Base-by-base conservation (phyloP, 2,329 filamentous ascomycete species). In the Aspergillus transmontanensis region DNA sequence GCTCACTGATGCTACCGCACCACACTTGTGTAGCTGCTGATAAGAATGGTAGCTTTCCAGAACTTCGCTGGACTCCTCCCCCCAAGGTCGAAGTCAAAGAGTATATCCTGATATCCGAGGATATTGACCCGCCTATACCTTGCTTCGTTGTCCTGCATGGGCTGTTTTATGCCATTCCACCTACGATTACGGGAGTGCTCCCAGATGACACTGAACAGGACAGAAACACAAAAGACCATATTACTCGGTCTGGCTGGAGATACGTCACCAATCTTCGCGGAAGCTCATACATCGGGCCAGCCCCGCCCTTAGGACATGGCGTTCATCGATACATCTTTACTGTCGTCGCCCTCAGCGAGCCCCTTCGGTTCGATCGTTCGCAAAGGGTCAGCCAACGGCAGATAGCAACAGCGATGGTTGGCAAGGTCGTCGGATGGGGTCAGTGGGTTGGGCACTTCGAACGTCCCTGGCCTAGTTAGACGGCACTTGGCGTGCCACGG, bases 251-350 rank as follows among this genome's bases (percentile, higher is more conserved):
- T 1, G 73, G 71, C 10, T 76, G 73, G 69, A 65, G 66, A 0
- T 77, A 69, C 55, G 67, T 73, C 45, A 71, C 73, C 21, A 76
- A 72, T 55, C 11, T 69, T 0, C 63, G 63, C 10, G 67, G 69
- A 1, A 60, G 54, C 1, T 58, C 73, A 1, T 78, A 77, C 50
- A 56, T 65, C 4, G 69, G 69, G 7, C 72, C 75, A 9, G 68
- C 63, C 12, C 69, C 75, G 6, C 69, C 73, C 7, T 64, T 71
- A 30, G 75, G 73, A 0, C 74, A 78, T 43, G 75, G 75, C 14
- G 48, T 50, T 6, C 76, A 78, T 64, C 71, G 74, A 10, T 78
- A 76, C 54, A 64, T 76, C 21, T 77, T 70, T 58, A 72, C 73
- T 10, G 66, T 77, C 12, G 61, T 77, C 5, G 73, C 74, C 6